These are phyloP conservation scores for Diddensiella transvaalensis DNA, from an alignment of 805 yeast species.

Conservation along the genomic window DNA sequence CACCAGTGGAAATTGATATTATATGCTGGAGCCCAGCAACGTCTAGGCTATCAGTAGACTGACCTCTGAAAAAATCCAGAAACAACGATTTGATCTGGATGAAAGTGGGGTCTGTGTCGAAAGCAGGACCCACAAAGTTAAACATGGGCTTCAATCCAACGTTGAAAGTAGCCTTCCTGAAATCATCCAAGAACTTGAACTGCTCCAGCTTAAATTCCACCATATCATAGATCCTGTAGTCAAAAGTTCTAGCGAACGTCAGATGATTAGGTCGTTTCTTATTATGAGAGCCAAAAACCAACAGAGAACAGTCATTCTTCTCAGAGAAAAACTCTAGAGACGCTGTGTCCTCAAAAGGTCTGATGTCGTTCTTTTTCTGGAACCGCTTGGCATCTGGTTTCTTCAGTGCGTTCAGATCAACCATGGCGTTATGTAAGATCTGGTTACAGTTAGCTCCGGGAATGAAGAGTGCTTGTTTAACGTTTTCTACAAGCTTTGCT, in stretches of 20 bases:
- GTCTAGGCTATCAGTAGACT: conserved; percentile 75
- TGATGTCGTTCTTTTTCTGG: conserved; percentile 78
- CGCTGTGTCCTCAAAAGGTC: conserved; percentile 88
- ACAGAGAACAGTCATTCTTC: conserved; percentile 84
- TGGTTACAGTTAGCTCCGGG: conserved; percentile 84
- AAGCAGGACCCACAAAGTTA: conserved; percentile 85
- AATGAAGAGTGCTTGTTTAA: conserved; percentile 83
- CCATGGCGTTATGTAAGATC: conserved; percentile 80
- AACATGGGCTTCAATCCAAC: conserved; percentile 94
- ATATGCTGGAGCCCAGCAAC: conserved; percentile 94
- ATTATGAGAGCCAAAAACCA: conserved; percentile 74
- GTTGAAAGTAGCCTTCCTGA: conserved; percentile 73
- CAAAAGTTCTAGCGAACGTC: conserved; percentile 85
- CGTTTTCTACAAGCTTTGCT: conserved; percentile 83
- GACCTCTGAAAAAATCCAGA: conserved; percentile 84
- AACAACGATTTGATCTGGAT: conserved; percentile 84
- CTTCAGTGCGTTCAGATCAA: conserved; percentile 83
- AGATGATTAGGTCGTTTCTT: conserved; percentile 92
- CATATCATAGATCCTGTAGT: conserved; percentile 89
- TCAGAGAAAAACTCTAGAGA: conserved; percentile 89
- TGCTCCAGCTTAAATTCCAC: conserved; percentile 74
- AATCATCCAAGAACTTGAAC: conserved; percentile 71
- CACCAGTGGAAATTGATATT: conserved; percentile 74
- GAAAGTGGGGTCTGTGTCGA: conserved; percentile 83
- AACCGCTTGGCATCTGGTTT: conserved; percentile 89